Base-by-base conservation (phyloP, 2,329 filamentous ascomycete genomes). In the Xenosphaeropsis pyriputrescens region DNA sequence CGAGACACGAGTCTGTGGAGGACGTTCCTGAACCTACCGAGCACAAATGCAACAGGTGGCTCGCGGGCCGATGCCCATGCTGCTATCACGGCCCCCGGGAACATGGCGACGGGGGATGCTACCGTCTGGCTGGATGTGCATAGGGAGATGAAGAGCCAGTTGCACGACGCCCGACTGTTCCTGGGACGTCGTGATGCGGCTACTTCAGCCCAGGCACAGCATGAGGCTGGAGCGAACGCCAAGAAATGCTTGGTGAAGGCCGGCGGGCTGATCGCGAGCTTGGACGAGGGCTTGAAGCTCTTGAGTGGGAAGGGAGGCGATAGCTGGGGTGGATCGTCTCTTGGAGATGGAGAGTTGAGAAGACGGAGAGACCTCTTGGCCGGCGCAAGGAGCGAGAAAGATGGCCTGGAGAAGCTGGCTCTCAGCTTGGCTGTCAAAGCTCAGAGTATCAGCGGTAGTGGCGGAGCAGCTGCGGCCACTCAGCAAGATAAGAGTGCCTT, bases 121-220 rank as follows among this genome's bases (percentile, higher is more conserved):
- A 69, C 70, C 3, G 75, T 79, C 2, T 91, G 85, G 84, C 59
- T 89, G 18, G 83, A 89, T 51, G 65, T 84, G 39, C 77, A 86
- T 51, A 62, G 72, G 18, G 79, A 86, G 51, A 66, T 88, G 59
- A 88, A 86, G 59, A 63, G 65, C 13, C 68, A 72, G 45, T 65
- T 91, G 19, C 77, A 83, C 50, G 72, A 80, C 45, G 77, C 77
- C 7, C 58, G 79, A 14, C 62, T 75, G 43, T 71, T 69, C 53
- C 60, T 85, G n/a, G 78, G 79, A 30, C 64, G 70, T 45, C 62
- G 83, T 35, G 84, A 91, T 50, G 70, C 67, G 14, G 74, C 75
- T 2, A 60, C 55, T 3, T 64, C 59, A 6, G 62, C 64, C 3
- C 61, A 65, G 17, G 59, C 60, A 8, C 70, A 75, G 47, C 67